Evolutionary conservation across 768 basidiomycete genomes (phyloP).

Genomic region (Phallus indusiatus): DNA sequence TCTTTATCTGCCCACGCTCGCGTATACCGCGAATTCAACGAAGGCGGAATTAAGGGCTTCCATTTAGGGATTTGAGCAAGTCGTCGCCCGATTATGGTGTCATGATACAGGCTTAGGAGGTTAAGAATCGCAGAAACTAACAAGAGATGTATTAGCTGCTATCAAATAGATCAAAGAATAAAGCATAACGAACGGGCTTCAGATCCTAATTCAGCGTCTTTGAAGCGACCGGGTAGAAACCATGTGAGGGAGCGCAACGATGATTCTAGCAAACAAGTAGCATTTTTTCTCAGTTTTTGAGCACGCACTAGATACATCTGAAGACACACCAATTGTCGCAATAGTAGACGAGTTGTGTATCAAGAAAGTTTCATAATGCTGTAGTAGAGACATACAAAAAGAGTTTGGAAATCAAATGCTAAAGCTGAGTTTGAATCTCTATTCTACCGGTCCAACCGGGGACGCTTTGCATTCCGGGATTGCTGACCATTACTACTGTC

Average conservation of each 20-base stretch:
- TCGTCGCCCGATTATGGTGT: conserved; percentile 72
- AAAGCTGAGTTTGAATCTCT: conserved; percentile 4
- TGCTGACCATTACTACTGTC: background rate
- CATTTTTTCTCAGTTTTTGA: conserved; percentile 12
- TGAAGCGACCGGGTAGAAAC: conserved; percentile 94
- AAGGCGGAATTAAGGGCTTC: conserved; percentile 65
- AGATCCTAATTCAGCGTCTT: conserved; percentile 92
- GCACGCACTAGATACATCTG: conserved; percentile 15
- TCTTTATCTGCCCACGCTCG: conserved; percentile 74
- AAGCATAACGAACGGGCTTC: conserved; percentile 69
- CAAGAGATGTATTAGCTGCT: background rate
- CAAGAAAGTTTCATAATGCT: conserved; percentile 72
- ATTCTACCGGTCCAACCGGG: conserved; percentile 1
- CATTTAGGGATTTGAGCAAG: conserved; percentile 56
- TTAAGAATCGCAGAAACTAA: conserved; percentile 84
- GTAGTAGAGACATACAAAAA: conserved; percentile 11
- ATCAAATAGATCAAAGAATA: conserved; percentile 5
- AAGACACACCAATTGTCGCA: conserved; percentile 35
- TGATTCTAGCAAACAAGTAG: conserved; percentile 51
- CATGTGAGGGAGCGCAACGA: conserved; percentile 85
- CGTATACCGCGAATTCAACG: conserved; percentile 83
- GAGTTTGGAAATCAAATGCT: background rate
- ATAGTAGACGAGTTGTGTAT: conserved; percentile 80
- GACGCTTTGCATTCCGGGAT: background rate
- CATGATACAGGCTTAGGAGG: conserved; percentile 88